These are phyloP conservation scores for Penicillium egyptiacum DNA, from an alignment of 495 filamentous ascomycete species.

Conservation along the genomic window DNA sequence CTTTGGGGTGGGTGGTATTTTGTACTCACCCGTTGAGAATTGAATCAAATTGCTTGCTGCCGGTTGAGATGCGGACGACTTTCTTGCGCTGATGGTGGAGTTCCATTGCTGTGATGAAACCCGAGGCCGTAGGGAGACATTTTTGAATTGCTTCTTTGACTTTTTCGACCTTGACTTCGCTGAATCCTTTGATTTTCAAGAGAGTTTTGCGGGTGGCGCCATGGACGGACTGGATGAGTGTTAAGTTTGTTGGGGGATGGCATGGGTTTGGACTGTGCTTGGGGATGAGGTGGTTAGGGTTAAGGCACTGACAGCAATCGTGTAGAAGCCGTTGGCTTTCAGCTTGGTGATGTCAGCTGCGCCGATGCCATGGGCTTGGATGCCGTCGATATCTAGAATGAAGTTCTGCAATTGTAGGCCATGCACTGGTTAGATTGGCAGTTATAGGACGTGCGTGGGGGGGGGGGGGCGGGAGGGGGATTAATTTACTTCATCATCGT, in stretches of 20 bases:
- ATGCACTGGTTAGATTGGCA: background rate
- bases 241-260: background rate
- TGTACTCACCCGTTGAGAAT: conserved; percentile 63
- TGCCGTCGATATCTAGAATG: conserved; percentile 73
- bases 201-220: conserved; percentile 64
- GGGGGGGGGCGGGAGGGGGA: background rate
- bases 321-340: conserved; percentile 68
- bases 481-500: conserved; percentile 6
- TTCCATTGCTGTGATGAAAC: conserved; percentile 78
- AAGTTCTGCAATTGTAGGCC: conserved; percentile 37
- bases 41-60: conserved; percentile 73
- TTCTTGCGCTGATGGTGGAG: conserved; percentile 66
- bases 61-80: conserved; percentile 68
- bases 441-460: background rate
- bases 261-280: conserved; percentile 3
- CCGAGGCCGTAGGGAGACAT: conserved; percentile 61
- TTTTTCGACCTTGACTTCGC: conserved; percentile 79
- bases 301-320: conserved; percentile 56
- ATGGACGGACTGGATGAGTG: conserved; percentile 56
- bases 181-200: conserved; percentile 77
- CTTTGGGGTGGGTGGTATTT: background rate
- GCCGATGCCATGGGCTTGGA: conserved; percentile 73
- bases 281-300: background rate
- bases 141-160: conserved; percentile 76
- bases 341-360: conserved; percentile 75